Conservation (phyloP, 1,284 basidiomycete species). For the Butyriboletus appendiculatus region DNA sequence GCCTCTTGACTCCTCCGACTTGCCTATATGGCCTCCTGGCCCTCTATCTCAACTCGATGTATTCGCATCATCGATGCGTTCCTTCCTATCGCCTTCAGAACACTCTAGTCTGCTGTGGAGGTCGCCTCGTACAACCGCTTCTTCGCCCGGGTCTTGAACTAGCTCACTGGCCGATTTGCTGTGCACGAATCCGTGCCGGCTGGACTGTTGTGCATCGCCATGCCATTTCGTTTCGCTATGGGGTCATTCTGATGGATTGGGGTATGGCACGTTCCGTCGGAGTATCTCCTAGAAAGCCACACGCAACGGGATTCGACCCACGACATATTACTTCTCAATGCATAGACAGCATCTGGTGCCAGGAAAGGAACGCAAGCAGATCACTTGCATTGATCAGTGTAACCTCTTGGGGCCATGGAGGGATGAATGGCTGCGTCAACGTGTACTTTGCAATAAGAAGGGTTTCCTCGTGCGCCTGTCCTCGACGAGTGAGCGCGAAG, state of each 20-base stretch:
- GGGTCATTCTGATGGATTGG: no score
- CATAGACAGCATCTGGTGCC: conserved; percentile 18
- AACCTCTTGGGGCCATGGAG: conserved; percentile 19
- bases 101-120: not conserved
- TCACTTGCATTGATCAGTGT: conserved; percentile 17
- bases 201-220: no score
- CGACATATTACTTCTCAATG: conserved; percentile 1
- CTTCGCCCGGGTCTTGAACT: not conserved
- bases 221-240: no score
- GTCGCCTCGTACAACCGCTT: not conserved
- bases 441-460: conserved; percentile 17
- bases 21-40: not conserved
- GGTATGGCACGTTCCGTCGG: not conserved
- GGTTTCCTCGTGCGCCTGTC: conserved; percentile 8
- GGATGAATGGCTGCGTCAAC: conserved; percentile 17
- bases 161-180: no score
- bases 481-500: conserved; percentile 20
- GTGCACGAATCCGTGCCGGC: no score
- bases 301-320: conserved; percentile 17
- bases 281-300: conserved; percentile 9
- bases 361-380: conserved; percentile 24
- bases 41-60: not conserved
- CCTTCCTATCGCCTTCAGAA: not conserved
- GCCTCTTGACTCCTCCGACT: no score
- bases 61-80: no score